Conservation (phyloP, 2,329 filamentous ascomycete species). For the Fusarium sp. region DNA sequence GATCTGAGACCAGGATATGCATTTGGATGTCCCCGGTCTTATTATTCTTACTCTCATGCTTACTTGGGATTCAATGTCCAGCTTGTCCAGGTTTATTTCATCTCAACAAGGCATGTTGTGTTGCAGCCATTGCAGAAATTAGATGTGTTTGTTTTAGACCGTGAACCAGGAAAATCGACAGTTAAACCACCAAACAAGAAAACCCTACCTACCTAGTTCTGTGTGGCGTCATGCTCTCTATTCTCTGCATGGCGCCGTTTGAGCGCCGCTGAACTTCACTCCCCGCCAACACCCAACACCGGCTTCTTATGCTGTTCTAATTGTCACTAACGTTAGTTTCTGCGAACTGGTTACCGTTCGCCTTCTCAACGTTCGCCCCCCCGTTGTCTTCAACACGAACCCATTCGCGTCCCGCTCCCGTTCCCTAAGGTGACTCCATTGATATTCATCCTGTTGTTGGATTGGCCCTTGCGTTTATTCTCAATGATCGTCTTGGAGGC, state of each 20-base stretch:
- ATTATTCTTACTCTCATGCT: not conserved
- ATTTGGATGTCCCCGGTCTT: not conserved
- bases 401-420: conserved; percentile 26
- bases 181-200: conserved; percentile 3
- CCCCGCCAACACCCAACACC: conserved; percentile 4
- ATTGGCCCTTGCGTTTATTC: conserved; percentile 14
- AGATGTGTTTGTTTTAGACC: not conserved
- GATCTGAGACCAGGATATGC: conserved; percentile 21
- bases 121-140: conserved; percentile 3
- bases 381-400: conserved; percentile 17
- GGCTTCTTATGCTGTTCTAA: not conserved
- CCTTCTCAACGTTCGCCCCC: conserved; percentile 35
- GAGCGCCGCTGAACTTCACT: conserved; percentile 30
- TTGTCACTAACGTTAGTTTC: conserved; percentile 1
- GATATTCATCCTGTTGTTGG: not conserved
- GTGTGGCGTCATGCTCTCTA: conserved; percentile 34
- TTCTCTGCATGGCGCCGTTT: conserved; percentile 38
- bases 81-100: conserved; percentile 34
- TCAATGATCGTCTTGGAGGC: conserved; percentile 28
- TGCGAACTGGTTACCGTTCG: conserved; percentile 24
- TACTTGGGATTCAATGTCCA: conserved; percentile 18
- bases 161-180: conserved; percentile 6
- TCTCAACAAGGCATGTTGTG: conserved; percentile 17
- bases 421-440: conserved; percentile 8
- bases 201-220: not conserved